Evolutionary conservation across 371 early-diverging fungal genomes (phyloP).

Genomic region (Amoeboaphelidium protococcarum): DNA sequence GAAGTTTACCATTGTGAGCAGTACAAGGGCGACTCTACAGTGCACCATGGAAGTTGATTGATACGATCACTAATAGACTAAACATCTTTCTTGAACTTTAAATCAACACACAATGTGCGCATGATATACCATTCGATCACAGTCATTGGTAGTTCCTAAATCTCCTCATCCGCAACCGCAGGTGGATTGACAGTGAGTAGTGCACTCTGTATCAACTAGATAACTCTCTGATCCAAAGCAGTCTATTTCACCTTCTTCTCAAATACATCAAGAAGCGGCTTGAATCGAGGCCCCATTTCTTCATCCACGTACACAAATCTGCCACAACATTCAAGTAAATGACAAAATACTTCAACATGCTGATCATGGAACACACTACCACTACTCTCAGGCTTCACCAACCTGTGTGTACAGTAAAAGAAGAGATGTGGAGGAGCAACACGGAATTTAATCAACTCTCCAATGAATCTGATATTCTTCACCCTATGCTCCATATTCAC

Average conservation of each 20-base stretch:
- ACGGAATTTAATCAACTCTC: slow-evolving; percentile 72
- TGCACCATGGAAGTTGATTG: too few relatives aligned
- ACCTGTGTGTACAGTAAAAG: slow-evolving; percentile 49
- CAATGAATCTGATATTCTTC: slow-evolving; percentile 58
- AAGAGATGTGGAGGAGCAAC: slow-evolving; percentile 48
- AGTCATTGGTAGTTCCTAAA: slow-evolving; percentile 27
- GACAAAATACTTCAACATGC: slow-evolving; percentile 59
- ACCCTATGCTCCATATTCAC: slow-evolving; percentile 40
- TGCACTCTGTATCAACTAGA: slow-evolving; percentile 72
- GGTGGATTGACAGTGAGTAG: not conserved
- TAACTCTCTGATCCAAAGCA: slow-evolving; percentile 47
- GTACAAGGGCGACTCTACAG: too few relatives aligned
- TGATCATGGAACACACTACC: slow-evolving; percentile 31
- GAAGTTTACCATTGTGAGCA: too few relatives aligned
- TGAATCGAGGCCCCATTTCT: slow-evolving; percentile 22
- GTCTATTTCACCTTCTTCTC: slow-evolving; percentile 56
- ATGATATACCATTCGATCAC: slow-evolving; percentile 59
- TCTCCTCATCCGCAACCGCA: not conserved
- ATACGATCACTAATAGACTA: too few relatives aligned
- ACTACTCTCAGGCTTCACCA: slow-evolving; percentile 22
- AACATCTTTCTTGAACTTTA: too few relatives aligned
- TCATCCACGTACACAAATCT: slow-evolving; percentile 51
- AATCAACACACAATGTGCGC: too few relatives aligned
- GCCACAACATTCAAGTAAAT: slow-evolving; percentile 63
- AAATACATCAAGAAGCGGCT: slow-evolving; percentile 38